These are phyloP conservation scores for Dorcoceras hygrometricum DNA, from an alignment of 257 asterid species.

Conservation along the genomic window DNA sequence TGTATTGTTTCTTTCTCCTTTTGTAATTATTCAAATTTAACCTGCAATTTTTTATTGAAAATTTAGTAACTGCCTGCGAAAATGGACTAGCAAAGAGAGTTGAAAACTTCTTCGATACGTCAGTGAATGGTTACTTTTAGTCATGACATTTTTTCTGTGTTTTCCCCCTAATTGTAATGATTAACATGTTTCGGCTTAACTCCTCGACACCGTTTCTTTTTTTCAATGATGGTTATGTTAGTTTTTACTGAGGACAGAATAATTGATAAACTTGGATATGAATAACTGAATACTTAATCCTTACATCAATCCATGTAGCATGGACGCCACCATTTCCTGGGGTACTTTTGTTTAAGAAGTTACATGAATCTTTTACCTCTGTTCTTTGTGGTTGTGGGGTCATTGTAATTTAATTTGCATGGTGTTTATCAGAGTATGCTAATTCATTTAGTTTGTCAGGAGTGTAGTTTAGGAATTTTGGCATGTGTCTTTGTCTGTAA, in stretches of 20 bases:
- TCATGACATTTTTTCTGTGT: background rate
- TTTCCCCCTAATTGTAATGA: background rate
- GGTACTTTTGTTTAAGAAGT: background rate
- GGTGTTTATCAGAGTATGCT: background rate
- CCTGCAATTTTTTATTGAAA: background rate
- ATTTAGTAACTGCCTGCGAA: background rate
- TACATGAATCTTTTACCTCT: background rate
- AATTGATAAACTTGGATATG: background rate
- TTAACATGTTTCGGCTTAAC: background rate
- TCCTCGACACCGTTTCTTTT: background rate
- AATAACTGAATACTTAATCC: background rate
- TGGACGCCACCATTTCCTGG: background rate
- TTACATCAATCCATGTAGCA: background rate
- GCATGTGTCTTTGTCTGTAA: background rate
- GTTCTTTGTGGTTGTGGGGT: background rate
- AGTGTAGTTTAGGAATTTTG: background rate
- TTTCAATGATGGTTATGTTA: background rate
- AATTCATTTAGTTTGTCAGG: background rate
- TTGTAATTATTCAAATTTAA: too few relatives aligned
- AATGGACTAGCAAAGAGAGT: background rate
- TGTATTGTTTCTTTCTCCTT: background rate
- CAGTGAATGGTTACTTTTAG: background rate
- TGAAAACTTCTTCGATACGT: background rate
- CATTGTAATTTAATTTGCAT: background rate
- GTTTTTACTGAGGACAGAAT: background rate